Conservation (phyloP, 2,329 filamentous ascomycete species). For the Colletotrichum eremochloae region DNA sequence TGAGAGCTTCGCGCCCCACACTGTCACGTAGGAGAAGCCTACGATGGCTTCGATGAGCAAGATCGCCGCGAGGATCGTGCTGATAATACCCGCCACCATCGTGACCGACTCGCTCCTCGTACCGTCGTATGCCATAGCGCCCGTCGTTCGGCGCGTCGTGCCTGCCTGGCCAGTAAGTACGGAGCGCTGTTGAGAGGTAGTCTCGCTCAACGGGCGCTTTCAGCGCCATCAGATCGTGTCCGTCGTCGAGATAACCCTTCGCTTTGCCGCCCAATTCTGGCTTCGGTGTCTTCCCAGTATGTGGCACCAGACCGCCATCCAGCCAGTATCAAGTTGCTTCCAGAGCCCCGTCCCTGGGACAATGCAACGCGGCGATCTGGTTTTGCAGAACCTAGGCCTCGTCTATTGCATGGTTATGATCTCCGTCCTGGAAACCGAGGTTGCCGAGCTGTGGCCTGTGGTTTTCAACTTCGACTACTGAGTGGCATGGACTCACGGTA, state of each 20-base stretch:
- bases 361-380: background rate
- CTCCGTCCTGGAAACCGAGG: background rate
- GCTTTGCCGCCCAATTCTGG: background rate
- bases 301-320: background rate
- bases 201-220: constrained; percentile 5
- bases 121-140: background rate
- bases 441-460: background rate
- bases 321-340: background rate
- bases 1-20: constrained; percentile 52
- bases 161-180: constrained; percentile 2
- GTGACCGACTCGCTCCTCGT: constrained; percentile 1
- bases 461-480: too few relatives aligned
- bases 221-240: background rate
- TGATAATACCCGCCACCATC: background rate
- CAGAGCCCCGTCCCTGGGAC: background rate
- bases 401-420: background rate
- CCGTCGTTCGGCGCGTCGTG: background rate
- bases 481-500: background rate
- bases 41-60: constrained; percentile 9
- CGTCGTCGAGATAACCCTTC: background rate
- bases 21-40: background rate
- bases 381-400: background rate
- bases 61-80: constrained; percentile 1
- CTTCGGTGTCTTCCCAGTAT: background rate
- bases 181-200: background rate